Percentiles rank a stretch among this genome's conserved stretches.
Evolutionary conservation across 108 stramenopile genomes (phyloP).

Genomic region (Fragilariopsis cylindrus): DNA sequence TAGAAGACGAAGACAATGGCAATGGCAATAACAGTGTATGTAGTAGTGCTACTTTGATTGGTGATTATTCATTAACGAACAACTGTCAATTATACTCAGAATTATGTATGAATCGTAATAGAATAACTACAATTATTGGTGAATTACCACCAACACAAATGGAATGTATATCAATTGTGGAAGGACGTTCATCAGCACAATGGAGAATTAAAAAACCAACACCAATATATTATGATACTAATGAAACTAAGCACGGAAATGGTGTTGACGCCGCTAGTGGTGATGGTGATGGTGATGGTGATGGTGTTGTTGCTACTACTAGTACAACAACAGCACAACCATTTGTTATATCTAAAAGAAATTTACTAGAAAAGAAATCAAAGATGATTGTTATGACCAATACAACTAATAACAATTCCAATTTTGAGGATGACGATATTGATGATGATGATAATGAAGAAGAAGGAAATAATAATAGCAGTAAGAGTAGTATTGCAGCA

Average conservation of each 20-base stretch:
- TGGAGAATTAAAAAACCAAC: conserved; percentile 5
- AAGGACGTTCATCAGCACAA: conserved; percentile 5
- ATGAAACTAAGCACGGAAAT: background rate
- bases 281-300: no score
- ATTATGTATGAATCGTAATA: conserved; percentile 39
- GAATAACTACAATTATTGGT: conserved; percentile 52
- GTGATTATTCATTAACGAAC: conserved; percentile 48
- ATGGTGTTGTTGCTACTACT: no score
- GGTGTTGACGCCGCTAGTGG: background rate
- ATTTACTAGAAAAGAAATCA: no score
- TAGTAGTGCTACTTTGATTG: background rate
- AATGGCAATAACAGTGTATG: background rate
- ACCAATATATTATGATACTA: background rate
- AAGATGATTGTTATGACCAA: no score
- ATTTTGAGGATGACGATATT: no score
- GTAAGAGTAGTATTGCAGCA: no score
- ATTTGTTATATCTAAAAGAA: no score
- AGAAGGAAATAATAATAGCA: no score
- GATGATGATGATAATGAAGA: no score
- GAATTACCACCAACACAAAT: conserved; percentile 7
- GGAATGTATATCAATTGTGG: conserved; percentile 8
- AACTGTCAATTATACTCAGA: conserved; percentile 57
- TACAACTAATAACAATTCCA: no score
- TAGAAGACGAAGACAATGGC: conserved; percentile 2
- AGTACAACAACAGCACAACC: no score